phyloP scores from a whole-genome alignment of 2,329 filamentous ascomycete species.

The Trichoderma polysporum region DNA sequence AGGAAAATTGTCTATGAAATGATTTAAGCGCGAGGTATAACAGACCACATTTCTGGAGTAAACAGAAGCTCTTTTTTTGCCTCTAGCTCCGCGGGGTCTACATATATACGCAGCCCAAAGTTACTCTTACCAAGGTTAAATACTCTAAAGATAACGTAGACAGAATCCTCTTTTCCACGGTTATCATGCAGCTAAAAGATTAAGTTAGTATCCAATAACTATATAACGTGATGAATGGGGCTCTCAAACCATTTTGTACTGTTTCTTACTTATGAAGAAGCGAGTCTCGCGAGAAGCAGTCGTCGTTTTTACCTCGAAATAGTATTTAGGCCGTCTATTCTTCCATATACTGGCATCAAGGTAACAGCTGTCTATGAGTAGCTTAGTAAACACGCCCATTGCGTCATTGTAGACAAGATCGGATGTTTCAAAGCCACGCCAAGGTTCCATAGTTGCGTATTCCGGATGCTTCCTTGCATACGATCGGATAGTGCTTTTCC shows the following conservation, averaged over 20 bases:
- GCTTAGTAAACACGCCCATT: not conserved
- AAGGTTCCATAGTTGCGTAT: constrained; percentile 41
- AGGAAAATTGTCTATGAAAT: too few species aligned
- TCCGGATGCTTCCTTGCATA: constrained; percentile 38
- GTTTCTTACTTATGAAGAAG: constrained; percentile 46
- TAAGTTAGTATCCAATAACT: constrained; percentile 19
- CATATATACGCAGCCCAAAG: not conserved
- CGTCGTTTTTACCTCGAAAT: constrained; percentile 51
- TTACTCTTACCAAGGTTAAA: not conserved
- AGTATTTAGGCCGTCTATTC: constrained; percentile 33
- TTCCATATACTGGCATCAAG: not conserved
- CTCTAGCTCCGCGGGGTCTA: not conserved
- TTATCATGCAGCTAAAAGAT: not conserved
- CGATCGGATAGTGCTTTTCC: constrained; percentile 47
- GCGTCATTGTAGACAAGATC: constrained; percentile 44
- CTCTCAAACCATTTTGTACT: constrained; percentile 40
- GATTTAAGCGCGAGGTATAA: not conserved
- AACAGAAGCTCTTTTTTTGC: not conserved
- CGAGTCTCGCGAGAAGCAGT: constrained; percentile 35
- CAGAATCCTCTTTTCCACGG: not conserved
- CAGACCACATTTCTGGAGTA: not conserved
- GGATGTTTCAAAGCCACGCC: constrained; percentile 43
- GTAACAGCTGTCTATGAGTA: not conserved
- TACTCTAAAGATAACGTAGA: not conserved
- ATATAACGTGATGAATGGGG: not conserved